Conservation (phyloP, 306 rosid species). For the Biancaea sappan region DNA sequence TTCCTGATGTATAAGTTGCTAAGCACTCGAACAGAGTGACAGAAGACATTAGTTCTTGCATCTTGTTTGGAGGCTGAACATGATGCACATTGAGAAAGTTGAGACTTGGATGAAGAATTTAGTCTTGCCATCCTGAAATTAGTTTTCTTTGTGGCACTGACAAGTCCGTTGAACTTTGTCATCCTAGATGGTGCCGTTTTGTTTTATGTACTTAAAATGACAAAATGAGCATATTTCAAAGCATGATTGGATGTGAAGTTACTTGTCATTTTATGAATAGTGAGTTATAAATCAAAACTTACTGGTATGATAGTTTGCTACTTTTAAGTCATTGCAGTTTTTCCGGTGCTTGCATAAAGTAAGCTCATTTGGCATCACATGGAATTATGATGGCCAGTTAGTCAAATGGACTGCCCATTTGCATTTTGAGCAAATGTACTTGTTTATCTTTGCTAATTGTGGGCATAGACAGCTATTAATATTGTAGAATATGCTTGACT, state of each 20-base stretch:
- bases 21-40: neutral
- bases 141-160: constrained; percentile 1
- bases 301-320: constrained; percentile 7
- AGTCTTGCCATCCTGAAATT: neutral
- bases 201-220: neutral
- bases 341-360: neutral
- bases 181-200: neutral
- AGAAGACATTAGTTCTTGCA: neutral
- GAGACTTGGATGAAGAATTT: neutral
- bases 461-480: neutral
- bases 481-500: constrained; percentile 3
- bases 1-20: constrained; percentile 31
- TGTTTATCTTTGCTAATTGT: neutral
- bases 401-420: constrained; percentile 10
- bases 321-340: constrained; percentile 1
- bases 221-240: neutral
- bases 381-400: neutral
- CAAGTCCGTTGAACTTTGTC: neutral
- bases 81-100: constrained; percentile 9
- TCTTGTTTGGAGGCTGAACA: constrained; percentile 25
- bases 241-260: neutral
- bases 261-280: constrained; percentile 21
- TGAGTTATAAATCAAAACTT: neutral
- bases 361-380: neutral
- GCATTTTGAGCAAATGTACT: neutral